These are phyloP conservation scores for Parastagonospora nodorum DNA, from an alignment of 2,329 filamentous ascomycete species.

Conservation along the genomic window DNA sequence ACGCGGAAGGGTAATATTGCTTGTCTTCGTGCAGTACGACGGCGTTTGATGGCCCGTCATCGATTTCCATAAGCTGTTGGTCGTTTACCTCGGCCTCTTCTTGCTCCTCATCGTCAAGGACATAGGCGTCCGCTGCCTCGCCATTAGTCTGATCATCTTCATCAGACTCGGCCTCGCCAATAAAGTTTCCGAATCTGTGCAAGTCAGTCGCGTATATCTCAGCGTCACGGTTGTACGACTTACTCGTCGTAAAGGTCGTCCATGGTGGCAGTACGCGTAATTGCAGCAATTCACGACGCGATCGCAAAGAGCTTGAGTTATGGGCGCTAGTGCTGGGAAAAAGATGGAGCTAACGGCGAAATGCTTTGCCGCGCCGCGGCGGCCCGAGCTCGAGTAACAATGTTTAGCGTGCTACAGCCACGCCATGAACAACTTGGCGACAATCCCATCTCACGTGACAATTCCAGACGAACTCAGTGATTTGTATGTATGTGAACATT, in stretches of 20 bases:
- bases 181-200: slow-evolving; percentile 92
- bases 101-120: slow-evolving; percentile 64
- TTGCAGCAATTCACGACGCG: slow-evolving; percentile 19
- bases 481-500: too few species aligned
- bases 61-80: slow-evolving; percentile 92
- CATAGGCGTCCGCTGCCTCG: slow-evolving; percentile 79
- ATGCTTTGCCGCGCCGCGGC: slow-evolving; percentile 17
- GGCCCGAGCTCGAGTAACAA: slow-evolving; percentile 30
- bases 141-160: slow-evolving; percentile 81
- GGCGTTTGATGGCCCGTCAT: slow-evolving; percentile 91
- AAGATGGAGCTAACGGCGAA: slow-evolving; percentile 6
- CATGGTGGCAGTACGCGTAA: slow-evolving; percentile 59
- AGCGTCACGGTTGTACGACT: slow-evolving; percentile 4
- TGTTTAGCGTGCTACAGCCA: background rate
- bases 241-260: slow-evolving; percentile 98
- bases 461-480: too few species aligned
- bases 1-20: slow-evolving; percentile 98
- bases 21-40: slow-evolving; percentile 99
- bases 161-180: slow-evolving; percentile 91
- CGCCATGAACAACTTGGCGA: too few species aligned
- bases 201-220: slow-evolving; percentile 18
- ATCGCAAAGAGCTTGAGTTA: slow-evolving; percentile 13
- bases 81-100: slow-evolving; percentile 58
- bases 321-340: background rate
- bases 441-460: too few species aligned